Percentiles rank a stretch among this genome's conserved stretches.
Conservation (phyloP, 2,329 filamentous ascomycete species). For the Aschersonia sp. region DNA sequence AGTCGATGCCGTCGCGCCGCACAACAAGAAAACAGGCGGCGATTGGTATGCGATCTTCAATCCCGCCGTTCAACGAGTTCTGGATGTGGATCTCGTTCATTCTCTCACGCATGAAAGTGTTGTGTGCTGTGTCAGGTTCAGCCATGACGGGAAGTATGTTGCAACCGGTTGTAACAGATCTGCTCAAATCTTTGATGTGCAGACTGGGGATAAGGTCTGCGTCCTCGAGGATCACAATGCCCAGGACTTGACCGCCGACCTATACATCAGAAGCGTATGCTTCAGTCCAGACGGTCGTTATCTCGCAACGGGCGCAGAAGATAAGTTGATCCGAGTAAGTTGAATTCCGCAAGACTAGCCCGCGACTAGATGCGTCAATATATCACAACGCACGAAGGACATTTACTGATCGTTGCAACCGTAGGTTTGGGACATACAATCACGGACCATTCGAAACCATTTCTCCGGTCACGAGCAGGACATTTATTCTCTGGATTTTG, state of each 20-base stretch:
- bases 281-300: slow-evolving; percentile 95
- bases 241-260: slow-evolving; percentile 66
- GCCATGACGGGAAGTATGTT: slow-evolving; percentile 85
- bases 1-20: slow-evolving; percentile 67
- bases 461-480: slow-evolving; percentile 98
- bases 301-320: slow-evolving; percentile 89
- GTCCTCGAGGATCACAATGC: slow-evolving; percentile 80
- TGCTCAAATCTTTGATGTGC: slow-evolving; percentile 98
- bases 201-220: slow-evolving; percentile 73
- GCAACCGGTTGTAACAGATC: slow-evolving; percentile 95
- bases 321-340: slow-evolving; percentile 87
- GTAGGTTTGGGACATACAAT: slow-evolving; percentile 87
- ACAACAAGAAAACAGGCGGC: slow-evolving; percentile 74
- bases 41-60: slow-evolving; percentile 99
- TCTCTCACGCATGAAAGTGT: slow-evolving; percentile 90
- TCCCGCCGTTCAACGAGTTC: slow-evolving; percentile 69
- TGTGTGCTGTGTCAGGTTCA: slow-evolving; percentile 96
- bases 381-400: not conserved
- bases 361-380: not conserved
- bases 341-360: not conserved
- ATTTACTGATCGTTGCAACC: slow-evolving; percentile 5
- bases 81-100: slow-evolving; percentile 90
- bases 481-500: slow-evolving; percentile 93
- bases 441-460: slow-evolving; percentile 72
- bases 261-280: slow-evolving; percentile 96